Evolutionary conservation across 2,329 filamentous ascomycete species (phyloP).

Genomic region (Phoma sp.): DNA sequence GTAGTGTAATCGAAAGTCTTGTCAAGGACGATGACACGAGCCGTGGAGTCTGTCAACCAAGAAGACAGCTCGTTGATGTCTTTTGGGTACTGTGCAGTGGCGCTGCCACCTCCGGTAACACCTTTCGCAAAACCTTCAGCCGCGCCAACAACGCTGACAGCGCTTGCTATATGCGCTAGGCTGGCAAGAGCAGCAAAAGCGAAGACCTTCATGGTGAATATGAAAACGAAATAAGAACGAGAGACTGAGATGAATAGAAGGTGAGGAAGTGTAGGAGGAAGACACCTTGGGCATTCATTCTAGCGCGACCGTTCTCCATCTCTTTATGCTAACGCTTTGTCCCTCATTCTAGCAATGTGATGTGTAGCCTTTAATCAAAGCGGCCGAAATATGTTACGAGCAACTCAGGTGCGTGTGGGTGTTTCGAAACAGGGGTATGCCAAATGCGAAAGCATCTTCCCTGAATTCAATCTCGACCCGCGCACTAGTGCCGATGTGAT

Average conservation of each 20-base stretch:
- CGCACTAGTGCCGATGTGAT: constrained; percentile 1
- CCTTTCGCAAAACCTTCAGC: constrained; percentile 19
- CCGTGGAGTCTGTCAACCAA: constrained; percentile 36
- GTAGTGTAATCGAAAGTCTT: constrained; percentile 33
- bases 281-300: not conserved
- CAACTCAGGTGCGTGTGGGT: not conserved
- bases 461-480: constrained; percentile 5
- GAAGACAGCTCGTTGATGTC: constrained; percentile 21
- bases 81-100: constrained; percentile 19
- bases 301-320: not conserved
- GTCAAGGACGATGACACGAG: constrained; percentile 48
- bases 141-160: constrained; percentile 13
- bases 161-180: constrained; percentile 16
- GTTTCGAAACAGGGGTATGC: not conserved
- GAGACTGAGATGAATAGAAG: not conserved
- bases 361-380: constrained; percentile 5
- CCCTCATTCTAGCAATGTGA: not conserved
- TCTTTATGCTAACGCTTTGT: not conserved
- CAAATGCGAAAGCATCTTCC: not conserved
- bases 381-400: not conserved
- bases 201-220: constrained; percentile 9
- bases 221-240: constrained; percentile 1
- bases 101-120: constrained; percentile 21
- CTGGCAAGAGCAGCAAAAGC: constrained; percentile 13
- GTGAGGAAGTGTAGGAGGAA: not conserved